These are phyloP conservation scores for Sporothrix protearum DNA, from an alignment of 2,329 filamentous ascomycete species.

Conservation along the genomic window DNA sequence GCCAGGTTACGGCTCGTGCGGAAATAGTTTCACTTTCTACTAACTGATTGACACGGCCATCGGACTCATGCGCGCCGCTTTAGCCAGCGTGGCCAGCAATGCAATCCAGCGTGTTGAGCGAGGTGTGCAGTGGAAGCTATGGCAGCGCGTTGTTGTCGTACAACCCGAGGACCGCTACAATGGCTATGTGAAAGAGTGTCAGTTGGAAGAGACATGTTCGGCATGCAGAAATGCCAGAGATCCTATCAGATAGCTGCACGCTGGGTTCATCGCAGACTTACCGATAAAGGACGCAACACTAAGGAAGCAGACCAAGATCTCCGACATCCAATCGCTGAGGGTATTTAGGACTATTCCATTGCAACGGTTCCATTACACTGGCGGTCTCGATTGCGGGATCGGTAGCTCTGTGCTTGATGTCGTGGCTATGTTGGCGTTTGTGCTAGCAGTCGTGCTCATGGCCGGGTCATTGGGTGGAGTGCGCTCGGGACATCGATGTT, in stretches of 20 bases:
- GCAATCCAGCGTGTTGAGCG: slow-evolving; percentile 34
- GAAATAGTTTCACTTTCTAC: slow-evolving; percentile 38
- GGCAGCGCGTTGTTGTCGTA: slow-evolving; percentile 22
- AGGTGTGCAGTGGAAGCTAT: slow-evolving; percentile 30
- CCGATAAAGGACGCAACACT: slow-evolving; percentile 16
- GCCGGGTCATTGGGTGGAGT: not conserved
- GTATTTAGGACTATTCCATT: not conserved
- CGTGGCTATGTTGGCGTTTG: not conserved
- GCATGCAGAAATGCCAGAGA: not conserved
- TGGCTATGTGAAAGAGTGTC: not conserved
- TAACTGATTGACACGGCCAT: slow-evolving; percentile 34
- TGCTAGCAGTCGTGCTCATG: not conserved
- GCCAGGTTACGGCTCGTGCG: slow-evolving; percentile 29
- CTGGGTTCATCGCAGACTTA: not conserved
- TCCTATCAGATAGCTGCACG: too few relatives aligned
- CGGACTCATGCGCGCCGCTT: slow-evolving; percentile 30
- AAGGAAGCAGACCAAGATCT: slow-evolving; percentile 10
- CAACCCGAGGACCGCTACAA: not conserved
- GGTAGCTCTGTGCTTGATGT: not conserved
- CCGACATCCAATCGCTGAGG: slow-evolving; percentile 1
- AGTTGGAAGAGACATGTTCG: not conserved
- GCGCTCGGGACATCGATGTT: not conserved
- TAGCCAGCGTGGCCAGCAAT: slow-evolving; percentile 33
- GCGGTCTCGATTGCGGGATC: not conserved
- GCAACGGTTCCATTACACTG: not conserved